Percentiles rank a stretch among this genome's conserved stretches.
Conservation (phyloP, 225 moss, liverwort and hornwort species). For the Polytrichum formosum region DNA sequence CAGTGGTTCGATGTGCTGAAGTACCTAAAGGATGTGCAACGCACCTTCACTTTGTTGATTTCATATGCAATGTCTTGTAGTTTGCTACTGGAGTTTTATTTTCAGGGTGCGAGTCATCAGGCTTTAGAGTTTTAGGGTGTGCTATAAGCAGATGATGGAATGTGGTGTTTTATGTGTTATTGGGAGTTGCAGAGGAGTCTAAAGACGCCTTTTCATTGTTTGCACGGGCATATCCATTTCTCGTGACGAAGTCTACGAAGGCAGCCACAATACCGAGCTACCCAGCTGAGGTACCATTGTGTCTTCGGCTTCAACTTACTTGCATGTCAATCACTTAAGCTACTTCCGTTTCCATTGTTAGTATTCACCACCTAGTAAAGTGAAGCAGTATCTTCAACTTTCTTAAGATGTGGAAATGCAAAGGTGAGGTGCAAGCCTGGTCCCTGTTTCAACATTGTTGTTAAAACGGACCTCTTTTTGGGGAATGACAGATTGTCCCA, state of each 20-base stretch:
- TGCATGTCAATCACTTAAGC: no score
- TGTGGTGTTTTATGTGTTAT: not conserved
- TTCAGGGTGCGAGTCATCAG: not conserved
- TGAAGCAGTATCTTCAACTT: not conserved
- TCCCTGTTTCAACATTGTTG: not conserved
- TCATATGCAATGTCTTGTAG: not conserved
- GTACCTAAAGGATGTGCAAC: not conserved
- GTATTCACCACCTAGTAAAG: no score
- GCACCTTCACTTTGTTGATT: constrained; percentile 1
- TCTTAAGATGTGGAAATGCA: not conserved
- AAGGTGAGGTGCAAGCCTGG: not conserved
- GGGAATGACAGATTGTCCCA: constrained; percentile 38
- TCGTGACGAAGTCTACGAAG: constrained; percentile 44
- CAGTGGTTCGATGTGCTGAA: constrained; percentile 1
- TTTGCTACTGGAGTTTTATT: not conserved
- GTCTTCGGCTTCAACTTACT: not conserved
- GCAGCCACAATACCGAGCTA: constrained; percentile 39
- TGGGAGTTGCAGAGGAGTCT: constrained; percentile 25
- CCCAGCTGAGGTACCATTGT: constrained; percentile 40
- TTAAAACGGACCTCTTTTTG: not conserved
- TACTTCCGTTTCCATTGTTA: no score
- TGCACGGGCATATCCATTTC: constrained; percentile 46
- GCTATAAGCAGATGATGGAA: not conserved
- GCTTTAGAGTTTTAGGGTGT: constrained; percentile 4
- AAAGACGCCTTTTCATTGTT: constrained; percentile 39